phyloP scores from a whole-genome alignment of 164 flowering plant species.

The Vitis labrusca region DNA sequence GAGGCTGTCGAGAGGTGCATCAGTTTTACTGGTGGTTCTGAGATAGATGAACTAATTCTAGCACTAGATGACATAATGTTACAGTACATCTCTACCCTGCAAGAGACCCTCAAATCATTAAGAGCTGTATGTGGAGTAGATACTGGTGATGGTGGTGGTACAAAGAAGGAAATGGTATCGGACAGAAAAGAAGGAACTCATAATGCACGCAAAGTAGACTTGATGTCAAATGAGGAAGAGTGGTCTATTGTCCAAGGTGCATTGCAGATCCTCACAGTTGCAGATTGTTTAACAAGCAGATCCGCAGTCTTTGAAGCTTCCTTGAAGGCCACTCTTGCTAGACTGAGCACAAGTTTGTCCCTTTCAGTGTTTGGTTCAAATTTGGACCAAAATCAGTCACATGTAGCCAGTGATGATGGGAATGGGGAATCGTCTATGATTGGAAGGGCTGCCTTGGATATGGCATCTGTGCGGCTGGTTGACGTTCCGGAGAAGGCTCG shows the following conservation, averaged over 20 bases:
- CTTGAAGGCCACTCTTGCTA: slow-evolving; percentile 85
- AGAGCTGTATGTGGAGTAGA: slow-evolving; percentile 91
- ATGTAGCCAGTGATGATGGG: slow-evolving; percentile 37
- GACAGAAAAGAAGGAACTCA: slow-evolving; percentile 72
- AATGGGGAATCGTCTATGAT: slow-evolving; percentile 48
- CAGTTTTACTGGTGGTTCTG: slow-evolving; percentile 96
- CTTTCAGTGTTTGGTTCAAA: slow-evolving; percentile 73
- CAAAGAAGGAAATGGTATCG: slow-evolving; percentile 64
- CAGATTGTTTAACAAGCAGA: slow-evolving; percentile 94
- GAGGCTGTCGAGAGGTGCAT: slow-evolving; percentile 98
- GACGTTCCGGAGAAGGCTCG: slow-evolving; percentile 92
- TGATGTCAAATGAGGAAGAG: slow-evolving; percentile 88
- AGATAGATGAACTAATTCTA: slow-evolving; percentile 89
- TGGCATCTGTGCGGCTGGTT: slow-evolving; percentile 78
- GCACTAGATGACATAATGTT: slow-evolving; percentile 90
- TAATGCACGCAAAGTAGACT: slow-evolving; percentile 56
- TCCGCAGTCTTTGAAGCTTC: slow-evolving; percentile 98
- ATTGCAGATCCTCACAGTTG: slow-evolving; percentile 90
- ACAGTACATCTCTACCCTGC: slow-evolving; percentile 82
- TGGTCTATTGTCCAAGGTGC: slow-evolving; percentile 99
- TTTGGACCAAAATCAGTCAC: slow-evolving; percentile 59
- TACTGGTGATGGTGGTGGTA: slow-evolving; percentile 39
- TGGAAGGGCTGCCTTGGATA: slow-evolving; percentile 84
- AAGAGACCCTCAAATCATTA: slow-evolving; percentile 84
- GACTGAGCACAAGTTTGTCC: slow-evolving; percentile 84